Percentiles rank a stretch among this genome's conserved stretches.
phyloP scores from a whole-genome alignment of 371 early-diverging fungal species.

The Syncephalis plumigaleata region DNA sequence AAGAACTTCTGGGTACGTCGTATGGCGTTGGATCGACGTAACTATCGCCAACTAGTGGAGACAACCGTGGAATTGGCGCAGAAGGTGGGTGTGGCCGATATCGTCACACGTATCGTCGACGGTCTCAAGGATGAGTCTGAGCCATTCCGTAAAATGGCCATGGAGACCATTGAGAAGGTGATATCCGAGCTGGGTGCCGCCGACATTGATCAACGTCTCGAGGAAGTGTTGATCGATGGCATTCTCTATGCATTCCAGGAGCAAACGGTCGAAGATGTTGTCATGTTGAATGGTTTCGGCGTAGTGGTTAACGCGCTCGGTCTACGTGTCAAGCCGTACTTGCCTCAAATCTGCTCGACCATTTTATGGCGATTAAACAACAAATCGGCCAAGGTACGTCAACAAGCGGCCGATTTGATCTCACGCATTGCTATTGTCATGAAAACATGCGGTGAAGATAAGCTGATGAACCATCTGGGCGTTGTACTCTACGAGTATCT shows the following conservation, averaged over 20 bases:
- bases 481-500: constrained; percentile 89
- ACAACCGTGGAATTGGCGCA: constrained; percentile 90
- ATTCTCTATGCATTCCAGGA: constrained; percentile 95
- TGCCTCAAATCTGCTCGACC: constrained; percentile 83
- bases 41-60: constrained; percentile 82
- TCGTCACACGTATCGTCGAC: constrained; percentile 67
- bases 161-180: constrained; percentile 86
- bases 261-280: constrained; percentile 74
- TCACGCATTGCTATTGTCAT: constrained; percentile 86
- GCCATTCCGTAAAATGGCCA: constrained; percentile 89
- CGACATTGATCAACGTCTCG: constrained; percentile 80
- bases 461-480: constrained; percentile 80
- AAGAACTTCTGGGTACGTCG: constrained; percentile 94
- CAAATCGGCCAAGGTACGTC: constrained; percentile 88
- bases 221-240: constrained; percentile 87
- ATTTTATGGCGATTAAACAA: constrained; percentile 94
- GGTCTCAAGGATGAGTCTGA: constrained; percentile 92
- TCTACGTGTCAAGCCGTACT: constrained; percentile 73
- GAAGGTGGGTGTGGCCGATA: constrained; percentile 82
- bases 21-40: constrained; percentile 89
- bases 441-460: constrained; percentile 88
- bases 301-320: constrained; percentile 84
- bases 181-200: constrained; percentile 65
- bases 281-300: constrained; percentile 91
- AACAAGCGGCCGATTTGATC: constrained; percentile 93